A percentile compares a stretch with the other conserved stretches of the same genome.
phyloP scores from a whole-genome alignment of 108 stramenopile species.

The Pseudonitzschia multiseries region DNA sequence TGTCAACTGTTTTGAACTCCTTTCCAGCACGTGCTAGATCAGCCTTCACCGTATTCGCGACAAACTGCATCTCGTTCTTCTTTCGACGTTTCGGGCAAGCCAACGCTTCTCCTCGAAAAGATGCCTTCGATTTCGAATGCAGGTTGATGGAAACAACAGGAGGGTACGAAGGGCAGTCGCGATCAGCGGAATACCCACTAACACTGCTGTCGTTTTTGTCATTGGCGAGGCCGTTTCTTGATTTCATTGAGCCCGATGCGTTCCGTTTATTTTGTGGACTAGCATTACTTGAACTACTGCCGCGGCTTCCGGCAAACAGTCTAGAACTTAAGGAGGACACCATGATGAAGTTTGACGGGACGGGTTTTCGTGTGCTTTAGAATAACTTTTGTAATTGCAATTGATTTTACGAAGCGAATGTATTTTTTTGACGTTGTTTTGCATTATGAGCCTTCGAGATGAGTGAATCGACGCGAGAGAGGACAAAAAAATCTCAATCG shows the following conservation, averaged over 20 bases:
- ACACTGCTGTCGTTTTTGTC: slow-evolving; percentile 17
- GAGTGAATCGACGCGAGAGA: too few relatives aligned
- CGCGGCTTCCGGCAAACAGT: slow-evolving; percentile 16
- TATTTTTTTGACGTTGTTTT: too few relatives aligned
- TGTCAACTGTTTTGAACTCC: slow-evolving; percentile 16
- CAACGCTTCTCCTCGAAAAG: slow-evolving; percentile 4
- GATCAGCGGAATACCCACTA: slow-evolving; percentile 37
- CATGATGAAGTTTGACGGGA: slow-evolving; percentile 3
- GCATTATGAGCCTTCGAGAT: too few relatives aligned
- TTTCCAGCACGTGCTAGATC: slow-evolving; percentile 33
- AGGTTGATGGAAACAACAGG: slow-evolving; percentile 31
- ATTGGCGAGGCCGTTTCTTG: slow-evolving; percentile 1
- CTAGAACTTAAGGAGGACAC: slow-evolving; percentile 22
- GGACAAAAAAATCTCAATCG: not conserved
- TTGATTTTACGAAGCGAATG: not conserved
- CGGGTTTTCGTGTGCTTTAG: not conserved
- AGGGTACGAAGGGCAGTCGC: slow-evolving; percentile 14
- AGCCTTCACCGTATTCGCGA: slow-evolving; percentile 18
- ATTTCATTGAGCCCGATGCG: not conserved
- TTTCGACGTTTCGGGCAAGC: slow-evolving; percentile 37
- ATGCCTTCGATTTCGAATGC: slow-evolving; percentile 7
- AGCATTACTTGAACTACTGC: slow-evolving; percentile 3
- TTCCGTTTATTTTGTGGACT: slow-evolving; percentile 17
- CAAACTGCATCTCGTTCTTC: slow-evolving; percentile 27
- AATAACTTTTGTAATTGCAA: not conserved